Conservation (phyloP, 78 protist species). For the Dictyostelium purpureum region DNA sequence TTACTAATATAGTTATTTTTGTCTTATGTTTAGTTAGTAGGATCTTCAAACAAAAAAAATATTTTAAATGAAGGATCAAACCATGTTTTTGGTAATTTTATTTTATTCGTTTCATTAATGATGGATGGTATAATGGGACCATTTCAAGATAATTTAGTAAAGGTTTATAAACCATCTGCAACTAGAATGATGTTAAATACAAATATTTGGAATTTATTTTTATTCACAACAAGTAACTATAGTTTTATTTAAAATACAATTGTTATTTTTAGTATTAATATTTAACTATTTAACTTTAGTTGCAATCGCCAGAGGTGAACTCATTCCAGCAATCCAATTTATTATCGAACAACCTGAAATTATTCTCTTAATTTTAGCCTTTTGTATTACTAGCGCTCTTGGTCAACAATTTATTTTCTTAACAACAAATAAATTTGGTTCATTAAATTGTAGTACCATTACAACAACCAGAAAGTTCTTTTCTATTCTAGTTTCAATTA, state of each 20-base stretch:
- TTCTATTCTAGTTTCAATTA: constrained; percentile 48
- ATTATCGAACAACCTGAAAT: constrained; percentile 24
- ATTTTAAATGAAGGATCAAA: not conserved
- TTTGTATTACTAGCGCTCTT: constrained; percentile 69
- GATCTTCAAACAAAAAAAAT: not conserved
- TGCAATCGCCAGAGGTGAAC: constrained; percentile 26
- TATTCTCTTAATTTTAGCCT: not conserved
- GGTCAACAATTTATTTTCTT: constrained; percentile 71
- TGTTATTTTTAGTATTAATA: not conserved
- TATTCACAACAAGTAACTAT: constrained; percentile 19
- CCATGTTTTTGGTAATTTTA: constrained; percentile 22
- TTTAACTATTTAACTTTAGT: constrained; percentile 2
- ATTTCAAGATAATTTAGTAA: constrained; percentile 60
- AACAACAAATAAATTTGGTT: constrained; percentile 29
- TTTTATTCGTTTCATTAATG: constrained; percentile 34
- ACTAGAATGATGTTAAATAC: constrained; percentile 63
- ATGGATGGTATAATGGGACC: constrained; percentile 73
- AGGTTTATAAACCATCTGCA: constrained; percentile 38
- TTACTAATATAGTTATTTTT: no score
- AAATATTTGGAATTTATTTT: constrained; percentile 55
- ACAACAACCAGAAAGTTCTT: constrained; percentile 73
- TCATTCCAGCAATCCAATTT: constrained; percentile 20
- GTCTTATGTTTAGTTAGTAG: constrained; percentile 2
- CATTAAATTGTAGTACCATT: constrained; percentile 60
- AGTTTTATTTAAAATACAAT: no score